These are phyloP conservation scores for Sphagnum contortum DNA, from an alignment of 225 moss, liverwort and hornwort genomes.

Conservation along the genomic window DNA sequence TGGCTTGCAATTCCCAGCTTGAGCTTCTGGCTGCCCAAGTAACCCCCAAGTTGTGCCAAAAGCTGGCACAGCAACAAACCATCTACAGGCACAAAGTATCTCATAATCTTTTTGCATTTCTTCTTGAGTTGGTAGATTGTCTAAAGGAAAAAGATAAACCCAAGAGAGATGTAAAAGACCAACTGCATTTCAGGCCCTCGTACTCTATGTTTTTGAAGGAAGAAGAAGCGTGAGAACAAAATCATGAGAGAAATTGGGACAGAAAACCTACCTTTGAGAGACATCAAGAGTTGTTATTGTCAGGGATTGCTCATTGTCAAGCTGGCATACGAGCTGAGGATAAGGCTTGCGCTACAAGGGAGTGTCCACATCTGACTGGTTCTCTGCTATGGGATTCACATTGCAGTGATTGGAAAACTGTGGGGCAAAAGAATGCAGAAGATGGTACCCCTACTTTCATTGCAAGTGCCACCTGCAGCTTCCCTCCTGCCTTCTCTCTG, in stretches of 20 bases:
- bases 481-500: no score
- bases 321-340: slow-evolving; percentile 16
- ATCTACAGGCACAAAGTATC: slow-evolving; percentile 6
- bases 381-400: slow-evolving; percentile 2
- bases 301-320: slow-evolving; percentile 7
- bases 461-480: no score
- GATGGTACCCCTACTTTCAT: slow-evolving; percentile 20
- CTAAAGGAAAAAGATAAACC: neutral
- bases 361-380: slow-evolving; percentile 4
- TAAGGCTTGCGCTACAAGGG: slow-evolving; percentile 3
- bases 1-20: slow-evolving; percentile 63
- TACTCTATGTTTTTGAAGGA: neutral
- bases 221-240: no score
- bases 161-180: no score
- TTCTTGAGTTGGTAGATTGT: neutral
- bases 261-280: no score
- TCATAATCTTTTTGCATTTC: no score
- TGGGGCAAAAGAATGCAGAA: no score
- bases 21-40: slow-evolving; percentile 44
- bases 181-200: no score
- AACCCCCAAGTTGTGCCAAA: slow-evolving; percentile 27
- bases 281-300: neutral
- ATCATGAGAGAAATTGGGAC: no score
- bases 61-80: slow-evolving; percentile 29
- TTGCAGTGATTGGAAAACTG: no score